Percentiles rank a stretch among this genome's conserved stretches.
Conservation (phyloP, 257 asterid genomes). For the Gynochthodes officinalis region DNA sequence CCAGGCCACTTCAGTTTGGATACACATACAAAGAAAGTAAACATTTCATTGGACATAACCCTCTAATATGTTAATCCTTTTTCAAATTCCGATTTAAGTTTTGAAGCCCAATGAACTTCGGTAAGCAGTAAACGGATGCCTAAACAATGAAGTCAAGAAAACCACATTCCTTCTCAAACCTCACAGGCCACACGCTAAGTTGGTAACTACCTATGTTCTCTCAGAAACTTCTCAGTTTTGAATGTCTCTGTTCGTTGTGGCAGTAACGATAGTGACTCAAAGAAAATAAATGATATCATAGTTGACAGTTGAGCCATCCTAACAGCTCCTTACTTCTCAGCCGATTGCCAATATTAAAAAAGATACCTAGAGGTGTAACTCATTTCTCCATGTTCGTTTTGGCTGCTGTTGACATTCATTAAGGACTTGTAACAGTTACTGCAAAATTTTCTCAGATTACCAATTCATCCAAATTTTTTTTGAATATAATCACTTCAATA, state of each 20-base stretch:
- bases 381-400: background rate
- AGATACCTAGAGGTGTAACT: background rate
- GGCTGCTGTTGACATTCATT: background rate
- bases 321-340: background rate
- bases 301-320: background rate
- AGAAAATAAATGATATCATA: background rate
- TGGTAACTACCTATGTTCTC: background rate
- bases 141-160: background rate
- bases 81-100: background rate
- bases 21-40: background rate
- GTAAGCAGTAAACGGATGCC: background rate
- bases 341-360: background rate
- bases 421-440: background rate
- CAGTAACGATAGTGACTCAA: background rate
- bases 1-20: background rate
- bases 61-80: background rate
- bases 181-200: background rate
- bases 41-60: background rate
- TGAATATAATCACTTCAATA: too few species aligned
- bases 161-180: background rate
- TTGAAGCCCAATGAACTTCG: background rate
- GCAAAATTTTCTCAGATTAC: background rate
- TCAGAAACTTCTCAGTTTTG: background rate
- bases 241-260: background rate
- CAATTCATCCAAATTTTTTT: background rate